Conservation (phyloP, 2,329 filamentous ascomycete species). For the Pestalotiopsis sp. region DNA sequence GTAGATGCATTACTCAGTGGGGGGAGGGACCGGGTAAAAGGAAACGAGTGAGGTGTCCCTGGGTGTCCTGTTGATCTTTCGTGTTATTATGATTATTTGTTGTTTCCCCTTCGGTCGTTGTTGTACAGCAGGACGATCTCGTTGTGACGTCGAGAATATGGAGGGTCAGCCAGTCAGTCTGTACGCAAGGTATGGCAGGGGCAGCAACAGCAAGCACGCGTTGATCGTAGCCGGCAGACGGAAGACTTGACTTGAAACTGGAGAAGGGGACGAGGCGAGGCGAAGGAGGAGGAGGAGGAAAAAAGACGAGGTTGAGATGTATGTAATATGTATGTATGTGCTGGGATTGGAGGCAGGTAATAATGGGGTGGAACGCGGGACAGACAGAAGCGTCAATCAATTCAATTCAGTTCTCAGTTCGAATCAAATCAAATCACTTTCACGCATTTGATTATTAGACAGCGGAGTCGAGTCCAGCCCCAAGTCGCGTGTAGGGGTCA, state of each 20-base stretch:
- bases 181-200: background rate
- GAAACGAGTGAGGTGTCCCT: conserved; percentile 6
- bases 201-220: background rate
- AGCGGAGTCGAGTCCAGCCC: background rate
- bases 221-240: background rate
- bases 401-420: background rate
- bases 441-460: background rate
- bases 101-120: background rate
- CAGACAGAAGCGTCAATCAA: background rate
- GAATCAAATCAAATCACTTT: background rate
- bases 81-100: background rate
- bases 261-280: background rate
- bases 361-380: background rate
- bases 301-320: conserved; percentile 1
- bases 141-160: conserved; percentile 10
- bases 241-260: background rate
- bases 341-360: conserved; percentile 1
- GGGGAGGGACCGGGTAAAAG: background rate
- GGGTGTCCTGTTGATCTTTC: background rate
- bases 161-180: background rate
- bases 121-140: background rate
- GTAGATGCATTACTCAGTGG: conserved; percentile 7
- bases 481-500: conserved; percentile 4
- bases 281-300: background rate
- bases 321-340: conserved; percentile 4